Conservation (phyloP, 352 stramenopile species). For the Phytophthora ohioensis region DNA sequence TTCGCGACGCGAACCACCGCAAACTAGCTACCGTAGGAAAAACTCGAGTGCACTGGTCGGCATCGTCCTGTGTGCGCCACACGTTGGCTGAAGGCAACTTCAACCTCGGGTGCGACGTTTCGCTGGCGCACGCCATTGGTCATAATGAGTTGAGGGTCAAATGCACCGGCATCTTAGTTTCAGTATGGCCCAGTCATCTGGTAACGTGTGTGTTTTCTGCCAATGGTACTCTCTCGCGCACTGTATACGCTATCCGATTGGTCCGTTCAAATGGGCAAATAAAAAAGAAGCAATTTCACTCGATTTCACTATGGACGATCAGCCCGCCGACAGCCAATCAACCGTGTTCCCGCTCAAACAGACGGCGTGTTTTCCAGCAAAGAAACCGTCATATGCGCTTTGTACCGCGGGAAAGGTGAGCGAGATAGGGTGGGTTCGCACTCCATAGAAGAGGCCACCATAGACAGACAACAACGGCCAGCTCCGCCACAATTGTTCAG, state of each 20-base stretch:
- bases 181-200: background rate
- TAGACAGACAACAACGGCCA: conserved; percentile 14
- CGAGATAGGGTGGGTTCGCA: conserved; percentile 9
- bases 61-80: conserved; percentile 11
- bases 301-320: conserved; percentile 7
- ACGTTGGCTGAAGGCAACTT: background rate
- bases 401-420: conserved; percentile 27
- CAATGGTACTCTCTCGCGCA: conserved; percentile 1
- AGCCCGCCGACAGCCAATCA: conserved; percentile 13
- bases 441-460: conserved; percentile 29
- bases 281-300: conserved; percentile 16
- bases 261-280: conserved; percentile 3
- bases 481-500: conserved; percentile 13
- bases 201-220: background rate
- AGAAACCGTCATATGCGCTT: conserved; percentile 25
- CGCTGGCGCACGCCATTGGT: conserved; percentile 1
- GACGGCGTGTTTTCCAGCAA: conserved; percentile 21
- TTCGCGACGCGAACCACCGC: too few species aligned
- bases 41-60: background rate
- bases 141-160: background rate
- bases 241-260: background rate
- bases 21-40: background rate
- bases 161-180: conserved; percentile 11
- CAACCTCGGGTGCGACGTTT: conserved; percentile 28
- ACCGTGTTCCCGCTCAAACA: conserved; percentile 6